Evolutionary conservation across 2,329 filamentous ascomycete genomes (phyloP).

Genomic region (Passalora sequoiae): DNA sequence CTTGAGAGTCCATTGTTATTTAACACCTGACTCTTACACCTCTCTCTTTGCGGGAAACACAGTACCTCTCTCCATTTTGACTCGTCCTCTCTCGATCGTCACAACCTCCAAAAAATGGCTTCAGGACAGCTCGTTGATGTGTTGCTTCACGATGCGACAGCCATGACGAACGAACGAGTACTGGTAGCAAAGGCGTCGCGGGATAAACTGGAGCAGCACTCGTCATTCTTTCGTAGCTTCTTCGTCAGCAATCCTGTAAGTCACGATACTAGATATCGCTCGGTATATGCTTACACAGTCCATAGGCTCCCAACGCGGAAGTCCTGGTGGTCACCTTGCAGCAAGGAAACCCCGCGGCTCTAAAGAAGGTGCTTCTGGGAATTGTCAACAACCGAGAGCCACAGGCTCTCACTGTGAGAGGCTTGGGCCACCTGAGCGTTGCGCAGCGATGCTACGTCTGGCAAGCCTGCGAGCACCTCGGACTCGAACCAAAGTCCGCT

Average conservation of each 20-base stretch:
- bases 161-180: neutral
- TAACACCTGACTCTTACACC: too few relatives aligned
- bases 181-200: neutral
- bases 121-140: neutral
- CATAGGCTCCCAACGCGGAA: neutral
- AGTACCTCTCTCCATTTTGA: too few relatives aligned
- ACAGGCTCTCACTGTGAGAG: constrained; percentile 5
- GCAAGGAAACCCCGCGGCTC: constrained; percentile 4
- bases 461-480: constrained; percentile 6
- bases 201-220: constrained; percentile 5
- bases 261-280: neutral
- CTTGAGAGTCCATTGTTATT: too few relatives aligned
- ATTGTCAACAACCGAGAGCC: constrained; percentile 1
- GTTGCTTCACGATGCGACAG: neutral
- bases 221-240: constrained; percentile 1
- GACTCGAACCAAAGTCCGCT: constrained; percentile 1
- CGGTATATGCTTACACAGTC: neutral
- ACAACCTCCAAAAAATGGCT: neutral
- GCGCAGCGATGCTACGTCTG: constrained; percentile 5
- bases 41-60: too few relatives aligned
- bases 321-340: constrained; percentile 3
- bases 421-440: constrained; percentile 1
- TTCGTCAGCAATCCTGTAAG: neutral
- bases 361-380: constrained; percentile 8
- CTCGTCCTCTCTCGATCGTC: too few relatives aligned